Evolutionary conservation across 176 grass and related monocot species (phyloP), one percentile per base, ranked within the genome.

Genomic region (Bothriochloa decipiens): DNA sequence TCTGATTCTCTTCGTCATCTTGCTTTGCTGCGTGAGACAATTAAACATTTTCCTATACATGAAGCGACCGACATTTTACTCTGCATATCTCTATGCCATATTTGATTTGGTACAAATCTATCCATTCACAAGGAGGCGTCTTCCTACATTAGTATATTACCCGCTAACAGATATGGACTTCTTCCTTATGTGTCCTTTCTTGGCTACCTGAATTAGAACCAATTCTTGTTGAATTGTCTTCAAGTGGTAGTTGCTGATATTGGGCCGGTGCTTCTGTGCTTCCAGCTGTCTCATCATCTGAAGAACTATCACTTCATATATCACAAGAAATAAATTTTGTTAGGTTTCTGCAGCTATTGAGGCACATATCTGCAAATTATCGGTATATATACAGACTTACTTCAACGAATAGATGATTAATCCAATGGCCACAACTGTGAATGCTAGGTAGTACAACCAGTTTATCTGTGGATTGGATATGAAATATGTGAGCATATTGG

Each of bases 361-460:
- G 16, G 68, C 15, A 11, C 61, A 32, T 60, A 49, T 84, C 49
- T 81, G 11, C 15, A 49, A 58, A 69, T 40, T 39, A 77, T 83
- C 17, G 71, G 27, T 11, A 22, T 37, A 40, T 46, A 16, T 85
- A 74, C 6, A 20, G 71, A 68, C 83, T 80, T 87, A 92, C 90
- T 80, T 84, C 33, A 78, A 18, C 5, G 91, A 92, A 63, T 92
- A 87, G 80, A 90, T 77, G 63, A 87, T 77, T 64, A 92, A 75
- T 79, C 87, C 87, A 57, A 83, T 76, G 68, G 79, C 68, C 43
- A 92, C 90, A 74, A 92, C 47, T 68, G 76, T 36, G 25, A 92
- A 89, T 43, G 87, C 90, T 83, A 89, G 14, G 75, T 92, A 86
- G 83, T 83, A 92, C 39, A 92, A 32, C 90, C 87, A 80, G 22